Conservation (phyloP, 177 flowering plant species). For the Telopea speciosissima region DNA sequence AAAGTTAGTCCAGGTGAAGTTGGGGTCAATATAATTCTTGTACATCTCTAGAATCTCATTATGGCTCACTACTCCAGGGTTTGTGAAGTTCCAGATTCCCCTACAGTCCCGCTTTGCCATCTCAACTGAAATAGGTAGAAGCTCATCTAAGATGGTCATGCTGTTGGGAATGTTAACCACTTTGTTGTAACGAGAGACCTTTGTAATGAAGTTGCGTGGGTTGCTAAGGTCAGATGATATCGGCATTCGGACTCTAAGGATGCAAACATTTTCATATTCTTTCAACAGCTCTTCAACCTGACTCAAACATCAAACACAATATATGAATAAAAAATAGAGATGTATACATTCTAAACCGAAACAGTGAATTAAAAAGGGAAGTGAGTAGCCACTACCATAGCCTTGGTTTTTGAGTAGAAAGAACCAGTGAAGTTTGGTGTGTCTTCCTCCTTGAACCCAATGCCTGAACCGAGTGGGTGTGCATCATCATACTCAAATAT, state of each 20-base stretch:
- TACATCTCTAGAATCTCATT: constrained; percentile 32
- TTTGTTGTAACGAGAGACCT: constrained; percentile 28
- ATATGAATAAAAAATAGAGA: not conserved
- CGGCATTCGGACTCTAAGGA: constrained; percentile 33
- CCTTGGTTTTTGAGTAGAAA: constrained; percentile 55
- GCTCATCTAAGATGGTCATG: constrained; percentile 32
- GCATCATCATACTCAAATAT: constrained; percentile 30
- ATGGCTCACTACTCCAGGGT: constrained; percentile 35
- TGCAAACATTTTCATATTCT: constrained; percentile 28
- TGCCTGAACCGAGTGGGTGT: constrained; percentile 37
- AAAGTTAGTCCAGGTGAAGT: constrained; percentile 21
- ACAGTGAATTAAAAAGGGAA: not conserved
- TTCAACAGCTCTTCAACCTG: constrained; percentile 33
- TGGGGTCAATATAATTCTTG: constrained; percentile 20
- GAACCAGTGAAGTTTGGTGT: constrained; percentile 51
- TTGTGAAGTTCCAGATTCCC: constrained; percentile 34
- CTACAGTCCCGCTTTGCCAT: constrained; percentile 29
- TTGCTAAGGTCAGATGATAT: constrained; percentile 30
- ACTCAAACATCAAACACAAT: not conserved
- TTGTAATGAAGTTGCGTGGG: constrained; percentile 34
- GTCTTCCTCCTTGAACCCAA: constrained; percentile 56
- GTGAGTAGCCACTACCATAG: constrained; percentile 28
- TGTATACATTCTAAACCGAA: constrained; percentile 1
- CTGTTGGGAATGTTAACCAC: constrained; percentile 38
- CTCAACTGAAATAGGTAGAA: constrained; percentile 30